These are phyloP conservation scores for Agaricales sp. DNA, from an alignment of 1,284 basidiomycete species.

Conservation along the genomic window DNA sequence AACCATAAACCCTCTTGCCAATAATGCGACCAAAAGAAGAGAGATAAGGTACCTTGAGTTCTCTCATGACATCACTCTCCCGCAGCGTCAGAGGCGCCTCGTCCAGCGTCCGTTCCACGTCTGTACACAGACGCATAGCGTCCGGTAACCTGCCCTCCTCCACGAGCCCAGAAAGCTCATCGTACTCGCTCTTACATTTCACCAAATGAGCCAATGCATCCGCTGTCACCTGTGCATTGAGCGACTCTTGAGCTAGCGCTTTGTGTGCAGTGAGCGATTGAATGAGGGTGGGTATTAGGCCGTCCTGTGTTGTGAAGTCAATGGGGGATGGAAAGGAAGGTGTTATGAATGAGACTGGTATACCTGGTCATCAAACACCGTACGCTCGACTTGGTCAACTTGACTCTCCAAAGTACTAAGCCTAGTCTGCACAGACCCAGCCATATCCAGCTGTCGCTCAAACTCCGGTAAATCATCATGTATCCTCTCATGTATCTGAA, in stretches of 20 bases:
- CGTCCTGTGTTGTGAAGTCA: slow-evolving; percentile 35
- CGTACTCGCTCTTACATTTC: slow-evolving; percentile 35
- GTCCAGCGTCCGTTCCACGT: slow-evolving; percentile 34
- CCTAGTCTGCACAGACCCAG: slow-evolving; percentile 53
- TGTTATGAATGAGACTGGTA: too few species aligned
- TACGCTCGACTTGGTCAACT: slow-evolving; percentile 38
- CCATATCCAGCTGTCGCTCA: slow-evolving; percentile 48
- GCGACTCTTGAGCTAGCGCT: slow-evolving; percentile 44
- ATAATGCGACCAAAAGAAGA: slow-evolving; percentile 5
- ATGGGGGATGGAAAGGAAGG: slow-evolving; percentile 4
- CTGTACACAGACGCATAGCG: slow-evolving; percentile 33
- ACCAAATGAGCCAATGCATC: slow-evolving; percentile 44
- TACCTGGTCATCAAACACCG: slow-evolving; percentile 51
- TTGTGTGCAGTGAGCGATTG: slow-evolving; percentile 43
- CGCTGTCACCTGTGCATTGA: slow-evolving; percentile 39
- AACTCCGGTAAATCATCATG: slow-evolving; percentile 51
- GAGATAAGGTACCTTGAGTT: slow-evolving; percentile 41
- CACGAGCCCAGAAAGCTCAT: slow-evolving; percentile 31
- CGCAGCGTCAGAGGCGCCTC: slow-evolving; percentile 41
- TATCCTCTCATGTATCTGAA: slow-evolving; percentile 57
- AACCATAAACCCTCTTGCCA: slow-evolving; percentile 5
- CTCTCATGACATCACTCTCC: slow-evolving; percentile 37
- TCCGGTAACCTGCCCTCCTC: slow-evolving; percentile 49
- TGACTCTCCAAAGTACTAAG: slow-evolving; percentile 39
- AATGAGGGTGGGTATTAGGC: slow-evolving; percentile 49